These are phyloP conservation scores for Geotrichum siamense DNA, from an alignment of 1,139 yeast genomes.

Conservation along the genomic window DNA sequence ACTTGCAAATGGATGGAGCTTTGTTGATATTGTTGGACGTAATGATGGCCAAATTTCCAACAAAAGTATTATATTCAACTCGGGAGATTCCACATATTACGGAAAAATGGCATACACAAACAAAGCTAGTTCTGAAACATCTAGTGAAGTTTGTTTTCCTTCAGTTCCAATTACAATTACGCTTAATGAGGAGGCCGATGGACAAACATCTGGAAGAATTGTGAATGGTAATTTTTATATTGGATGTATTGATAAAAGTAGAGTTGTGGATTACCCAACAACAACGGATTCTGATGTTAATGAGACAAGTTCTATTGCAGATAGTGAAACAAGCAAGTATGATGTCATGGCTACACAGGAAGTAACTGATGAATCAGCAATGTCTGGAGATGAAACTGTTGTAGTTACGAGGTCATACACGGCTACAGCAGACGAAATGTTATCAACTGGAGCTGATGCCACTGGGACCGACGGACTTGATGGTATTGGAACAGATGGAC, in stretches of 20 bases:
- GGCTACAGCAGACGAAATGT: background rate
- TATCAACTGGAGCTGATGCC: background rate
- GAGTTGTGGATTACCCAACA: conserved; percentile 4
- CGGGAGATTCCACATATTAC: conserved; percentile 17
- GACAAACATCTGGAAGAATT: conserved; percentile 12
- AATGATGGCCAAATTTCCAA: conserved; percentile 18
- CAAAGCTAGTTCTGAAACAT: conserved; percentile 13
- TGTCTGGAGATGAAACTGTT: no score
- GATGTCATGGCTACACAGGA: conserved; percentile 1
- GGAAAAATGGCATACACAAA: conserved; percentile 16
- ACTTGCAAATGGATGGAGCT: conserved; percentile 15
- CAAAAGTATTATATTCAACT: conserved; percentile 17
- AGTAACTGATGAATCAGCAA: background rate
- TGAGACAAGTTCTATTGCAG: conserved; percentile 2
- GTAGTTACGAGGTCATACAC: background rate
- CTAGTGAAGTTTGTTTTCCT: conserved; percentile 15
- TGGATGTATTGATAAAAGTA: conserved; percentile 17
- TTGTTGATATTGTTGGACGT: conserved; percentile 15
- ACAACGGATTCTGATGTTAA: background rate
- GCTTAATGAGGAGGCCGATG: conserved; percentile 11
- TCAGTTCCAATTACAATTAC: conserved; percentile 18
- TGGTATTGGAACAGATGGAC: background rate
- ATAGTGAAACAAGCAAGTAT: no score
- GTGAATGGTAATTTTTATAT: conserved; percentile 17
- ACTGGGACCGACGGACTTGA: background rate